Conservation (phyloP, 176 grass and related monocot genomes). For the Bromus sterilis region DNA sequence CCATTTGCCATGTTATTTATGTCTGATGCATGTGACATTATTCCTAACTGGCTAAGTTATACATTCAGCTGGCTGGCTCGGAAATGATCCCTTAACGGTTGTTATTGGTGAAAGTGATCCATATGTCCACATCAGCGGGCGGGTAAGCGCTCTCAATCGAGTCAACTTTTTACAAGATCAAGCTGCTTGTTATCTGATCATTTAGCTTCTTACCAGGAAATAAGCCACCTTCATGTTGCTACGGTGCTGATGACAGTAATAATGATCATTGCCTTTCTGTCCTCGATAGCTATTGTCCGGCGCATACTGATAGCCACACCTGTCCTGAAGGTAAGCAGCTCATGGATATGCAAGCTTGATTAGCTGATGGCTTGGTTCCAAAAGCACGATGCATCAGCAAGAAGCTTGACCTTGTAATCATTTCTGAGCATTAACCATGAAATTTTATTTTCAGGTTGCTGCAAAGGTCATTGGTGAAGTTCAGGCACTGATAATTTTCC, state of each 20-base stretch:
- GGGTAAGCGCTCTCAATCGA: slow-evolving; percentile 36
- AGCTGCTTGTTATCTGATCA: slow-evolving; percentile 18
- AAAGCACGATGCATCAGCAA: background rate
- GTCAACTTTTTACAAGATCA: background rate
- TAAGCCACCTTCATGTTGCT: slow-evolving; percentile 69
- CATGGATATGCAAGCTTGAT: background rate
- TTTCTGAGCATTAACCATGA: background rate
- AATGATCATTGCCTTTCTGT: slow-evolving; percentile 88
- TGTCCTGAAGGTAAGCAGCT: slow-evolving; percentile 69
- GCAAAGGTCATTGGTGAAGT: slow-evolving; percentile 99
- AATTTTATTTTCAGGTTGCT: slow-evolving; percentile 58
- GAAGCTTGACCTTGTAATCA: too few relatives aligned
- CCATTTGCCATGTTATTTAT: background rate
- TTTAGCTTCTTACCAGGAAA: slow-evolving; percentile 50
- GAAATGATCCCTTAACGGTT: slow-evolving; percentile 84
- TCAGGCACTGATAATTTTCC: slow-evolving; percentile 92
- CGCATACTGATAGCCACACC: slow-evolving; percentile 87
- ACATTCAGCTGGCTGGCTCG: slow-evolving; percentile 92
- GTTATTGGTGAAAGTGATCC: slow-evolving; percentile 89
- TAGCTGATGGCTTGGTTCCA: background rate
- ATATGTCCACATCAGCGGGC: slow-evolving; percentile 76
- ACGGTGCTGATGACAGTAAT: slow-evolving; percentile 85
- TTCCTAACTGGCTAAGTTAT: slow-evolving; percentile 7
- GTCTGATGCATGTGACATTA: background rate
- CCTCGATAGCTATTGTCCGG: slow-evolving; percentile 75